These are phyloP conservation scores for Plectosphaerella plurivora DNA, from an alignment of 2,329 filamentous ascomycete species.

Conservation along the genomic window DNA sequence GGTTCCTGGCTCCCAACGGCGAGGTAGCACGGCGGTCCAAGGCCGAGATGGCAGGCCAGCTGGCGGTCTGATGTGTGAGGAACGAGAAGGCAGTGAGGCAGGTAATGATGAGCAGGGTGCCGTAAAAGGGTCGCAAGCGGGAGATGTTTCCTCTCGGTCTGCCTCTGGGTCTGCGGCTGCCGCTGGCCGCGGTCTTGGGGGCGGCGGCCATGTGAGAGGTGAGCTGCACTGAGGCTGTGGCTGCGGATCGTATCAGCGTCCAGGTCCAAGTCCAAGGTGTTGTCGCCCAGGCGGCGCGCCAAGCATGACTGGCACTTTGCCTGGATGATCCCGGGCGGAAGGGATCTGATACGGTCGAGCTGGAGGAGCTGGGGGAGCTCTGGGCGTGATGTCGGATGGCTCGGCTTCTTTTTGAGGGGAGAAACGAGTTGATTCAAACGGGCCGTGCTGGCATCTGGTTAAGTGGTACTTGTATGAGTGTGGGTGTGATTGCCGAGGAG, in stretches of 20 bases:
- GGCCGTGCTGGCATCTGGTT: no score
- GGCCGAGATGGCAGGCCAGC: neutral
- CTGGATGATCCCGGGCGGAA: neutral
- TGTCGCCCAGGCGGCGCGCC: neutral
- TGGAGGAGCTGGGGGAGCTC: neutral
- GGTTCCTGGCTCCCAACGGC: slow-evolving; percentile 19
- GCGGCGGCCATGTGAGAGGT: slow-evolving; percentile 14
- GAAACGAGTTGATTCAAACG: no score
- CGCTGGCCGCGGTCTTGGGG: slow-evolving; percentile 9
- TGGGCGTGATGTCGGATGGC: no score
- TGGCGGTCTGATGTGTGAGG: slow-evolving; percentile 19
- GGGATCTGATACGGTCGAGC: neutral
- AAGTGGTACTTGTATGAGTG: no score
- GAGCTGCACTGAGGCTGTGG: slow-evolving; percentile 1
- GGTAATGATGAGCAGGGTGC: slow-evolving; percentile 40
- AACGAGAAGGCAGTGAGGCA: slow-evolving; percentile 41
- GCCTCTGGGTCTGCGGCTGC: no score
- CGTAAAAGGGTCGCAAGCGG: slow-evolving; percentile 44
- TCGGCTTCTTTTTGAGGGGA: no score
- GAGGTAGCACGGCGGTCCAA: slow-evolving; percentile 10
- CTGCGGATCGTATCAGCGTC: neutral
- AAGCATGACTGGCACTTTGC: neutral
- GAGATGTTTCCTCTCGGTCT: slow-evolving; percentile 26
- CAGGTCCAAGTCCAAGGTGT: neutral
- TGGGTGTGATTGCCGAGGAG: neutral